These are phyloP conservation scores for Protomyces gravidus DNA, from an alignment of 1,139 yeast genomes.

Conservation along the genomic window DNA sequence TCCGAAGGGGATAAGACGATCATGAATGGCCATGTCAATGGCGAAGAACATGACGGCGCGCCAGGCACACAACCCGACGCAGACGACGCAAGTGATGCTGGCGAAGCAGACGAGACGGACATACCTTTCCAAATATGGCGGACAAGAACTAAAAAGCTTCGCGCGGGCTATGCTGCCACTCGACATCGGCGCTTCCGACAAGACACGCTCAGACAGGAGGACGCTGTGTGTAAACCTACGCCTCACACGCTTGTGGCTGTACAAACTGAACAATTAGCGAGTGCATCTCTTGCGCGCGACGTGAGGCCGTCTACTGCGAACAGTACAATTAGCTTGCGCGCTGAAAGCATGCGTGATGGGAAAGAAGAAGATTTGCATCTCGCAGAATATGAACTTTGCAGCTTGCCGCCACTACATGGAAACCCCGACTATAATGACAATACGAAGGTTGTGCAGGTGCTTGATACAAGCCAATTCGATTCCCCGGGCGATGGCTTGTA, in stretches of 20 bases:
- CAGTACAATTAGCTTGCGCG: not conserved
- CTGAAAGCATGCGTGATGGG: slow-evolving; percentile 3
- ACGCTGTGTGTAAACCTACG: not conserved
- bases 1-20: slow-evolving; percentile 15
- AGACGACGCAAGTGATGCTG: slow-evolving; percentile 12
- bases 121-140: slow-evolving; percentile 21
- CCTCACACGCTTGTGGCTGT: slow-evolving; percentile 3
- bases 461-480: not conserved
- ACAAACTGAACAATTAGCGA: not conserved
- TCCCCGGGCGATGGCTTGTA: slow-evolving; percentile 12
- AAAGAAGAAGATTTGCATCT: slow-evolving; percentile 13
- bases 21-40: not conserved
- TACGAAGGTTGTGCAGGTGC: slow-evolving; percentile 2
- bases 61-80: not conserved
- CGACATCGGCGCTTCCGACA: slow-evolving; percentile 12
- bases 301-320: not conserved
- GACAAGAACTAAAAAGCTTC: slow-evolving; percentile 16
- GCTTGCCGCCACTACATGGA: not conserved
- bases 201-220: slow-evolving; percentile 15
- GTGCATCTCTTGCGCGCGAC: slow-evolving; percentile 6
- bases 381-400: slow-evolving; percentile 12
- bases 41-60: slow-evolving; percentile 2
- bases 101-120: slow-evolving; percentile 11
- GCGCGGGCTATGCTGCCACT: slow-evolving; percentile 20
- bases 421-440: not conserved